phyloP scores from a whole-genome alignment of 2,329 filamentous ascomycete species.

The Ophiostoma australiae region DNA sequence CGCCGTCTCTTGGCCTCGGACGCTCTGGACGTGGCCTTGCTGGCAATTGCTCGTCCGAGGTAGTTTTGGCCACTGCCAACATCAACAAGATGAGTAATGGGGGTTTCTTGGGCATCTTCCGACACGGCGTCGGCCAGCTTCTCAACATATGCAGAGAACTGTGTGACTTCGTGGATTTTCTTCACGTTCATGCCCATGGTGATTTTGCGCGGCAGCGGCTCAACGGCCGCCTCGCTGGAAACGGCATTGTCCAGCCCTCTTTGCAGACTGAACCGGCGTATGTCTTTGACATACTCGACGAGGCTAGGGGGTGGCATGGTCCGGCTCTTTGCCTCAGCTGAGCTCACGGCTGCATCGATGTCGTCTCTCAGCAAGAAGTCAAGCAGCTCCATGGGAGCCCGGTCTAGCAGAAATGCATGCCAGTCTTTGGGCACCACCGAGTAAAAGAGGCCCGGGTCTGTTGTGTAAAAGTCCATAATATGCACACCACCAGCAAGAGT shows the following conservation, averaged over 20 bases:
- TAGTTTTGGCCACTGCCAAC: slow-evolving; percentile 98
- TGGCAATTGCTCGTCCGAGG: slow-evolving; percentile 79
- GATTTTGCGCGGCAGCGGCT: slow-evolving; percentile 63
- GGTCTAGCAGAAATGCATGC: slow-evolving; percentile 68
- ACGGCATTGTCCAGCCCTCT: slow-evolving; percentile 42
- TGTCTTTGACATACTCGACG: slow-evolving; percentile 64
- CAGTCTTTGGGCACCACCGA: slow-evolving; percentile 72
- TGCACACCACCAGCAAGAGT: slow-evolving; percentile 96
- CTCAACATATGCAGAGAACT: slow-evolving; percentile 83
- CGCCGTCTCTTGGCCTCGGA: slow-evolving; percentile 62
- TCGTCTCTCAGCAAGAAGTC: slow-evolving; percentile 78
- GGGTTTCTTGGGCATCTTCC: slow-evolving; percentile 45
- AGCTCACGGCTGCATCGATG: slow-evolving; percentile 41
- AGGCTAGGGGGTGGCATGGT: slow-evolving; percentile 52
- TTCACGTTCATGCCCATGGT: slow-evolving; percentile 92
- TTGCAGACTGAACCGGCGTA: slow-evolving; percentile 64
- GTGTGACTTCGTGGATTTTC: slow-evolving; percentile 87
- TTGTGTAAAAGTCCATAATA: slow-evolving; percentile 92
- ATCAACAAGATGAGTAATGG: slow-evolving; percentile 84
- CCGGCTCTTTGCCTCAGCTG: background rate
- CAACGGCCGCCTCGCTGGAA: slow-evolving; percentile 33
- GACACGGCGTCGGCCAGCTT: slow-evolving; percentile 55
- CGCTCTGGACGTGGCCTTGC: slow-evolving; percentile 34
- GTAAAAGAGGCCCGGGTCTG: slow-evolving; percentile 75
- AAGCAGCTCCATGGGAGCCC: slow-evolving; percentile 69